Evolutionary conservation across 768 basidiomycete genomes (phyloP).

Genomic region (Tricholoma furcatifolium): DNA sequence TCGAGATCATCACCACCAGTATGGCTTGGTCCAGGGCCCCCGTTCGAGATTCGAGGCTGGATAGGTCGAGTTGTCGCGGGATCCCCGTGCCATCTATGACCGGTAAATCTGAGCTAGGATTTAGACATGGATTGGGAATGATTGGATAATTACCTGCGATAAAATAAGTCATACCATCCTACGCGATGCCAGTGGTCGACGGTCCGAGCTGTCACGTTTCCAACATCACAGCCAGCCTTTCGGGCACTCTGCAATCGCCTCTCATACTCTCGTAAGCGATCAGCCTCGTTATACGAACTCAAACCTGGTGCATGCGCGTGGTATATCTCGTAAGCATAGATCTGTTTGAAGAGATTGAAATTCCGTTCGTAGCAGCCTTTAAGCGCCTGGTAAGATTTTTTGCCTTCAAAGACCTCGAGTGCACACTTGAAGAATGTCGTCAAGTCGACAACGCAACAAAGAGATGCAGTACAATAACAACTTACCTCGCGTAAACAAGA

Average conservation of each 20-base stretch:
- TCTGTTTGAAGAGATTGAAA: slow-evolving; percentile 82
- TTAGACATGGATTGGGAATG: background rate
- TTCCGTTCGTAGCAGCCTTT: slow-evolving; percentile 87
- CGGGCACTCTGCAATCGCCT: slow-evolving; percentile 66
- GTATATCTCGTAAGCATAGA: slow-evolving; percentile 67
- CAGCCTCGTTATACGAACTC: slow-evolving; percentile 51
- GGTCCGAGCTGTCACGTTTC: slow-evolving; percentile 69
- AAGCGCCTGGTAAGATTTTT: slow-evolving; percentile 81
- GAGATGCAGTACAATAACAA: slow-evolving; percentile 2
- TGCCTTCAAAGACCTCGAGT: slow-evolving; percentile 63
- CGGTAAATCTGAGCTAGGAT: slow-evolving; percentile 7
- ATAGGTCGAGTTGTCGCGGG: slow-evolving; percentile 55
- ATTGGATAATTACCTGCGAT: slow-evolving; percentile 46
- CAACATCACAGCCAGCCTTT: slow-evolving; percentile 66
- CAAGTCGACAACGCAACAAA: background rate
- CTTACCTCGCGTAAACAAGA: slow-evolving; percentile 76
- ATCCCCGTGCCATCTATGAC: slow-evolving; percentile 62
- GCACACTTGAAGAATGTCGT: slow-evolving; percentile 52
- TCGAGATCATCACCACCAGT: slow-evolving; percentile 41
- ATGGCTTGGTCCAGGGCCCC: slow-evolving; percentile 26
- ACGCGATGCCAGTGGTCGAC: slow-evolving; percentile 79
- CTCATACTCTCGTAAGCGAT: slow-evolving; percentile 70
- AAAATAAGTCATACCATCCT: slow-evolving; percentile 78
- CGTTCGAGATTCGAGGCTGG: slow-evolving; percentile 32
- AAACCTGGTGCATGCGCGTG: slow-evolving; percentile 34